A percentile compares a stretch with the other conserved stretches of the same genome.
Conservation (phyloP, 1,284 basidiomycete genomes). For the Moniliophthora roreri region DNA sequence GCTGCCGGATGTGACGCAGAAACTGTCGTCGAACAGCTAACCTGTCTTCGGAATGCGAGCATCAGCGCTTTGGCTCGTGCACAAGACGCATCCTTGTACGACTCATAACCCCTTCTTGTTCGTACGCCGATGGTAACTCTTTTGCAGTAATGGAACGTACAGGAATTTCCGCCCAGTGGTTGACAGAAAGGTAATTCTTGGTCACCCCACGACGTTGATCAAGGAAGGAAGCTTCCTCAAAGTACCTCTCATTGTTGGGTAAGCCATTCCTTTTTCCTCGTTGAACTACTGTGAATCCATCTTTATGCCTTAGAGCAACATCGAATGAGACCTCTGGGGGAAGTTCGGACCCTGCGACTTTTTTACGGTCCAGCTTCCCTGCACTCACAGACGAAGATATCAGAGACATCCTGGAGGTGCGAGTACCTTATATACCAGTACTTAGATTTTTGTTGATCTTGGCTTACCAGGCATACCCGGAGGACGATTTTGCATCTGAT, state of each 20-base stretch:
- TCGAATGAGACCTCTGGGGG: constrained; percentile 53
- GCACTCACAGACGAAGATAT: constrained; percentile 40
- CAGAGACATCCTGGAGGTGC: constrained; percentile 33
- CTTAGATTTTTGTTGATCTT: background rate
- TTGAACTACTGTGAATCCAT: background rate
- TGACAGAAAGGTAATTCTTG: constrained; percentile 47
- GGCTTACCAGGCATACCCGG: constrained; percentile 28
- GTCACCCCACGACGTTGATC: constrained; percentile 45
- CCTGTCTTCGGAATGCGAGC: constrained; percentile 46
- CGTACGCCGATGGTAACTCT: background rate
- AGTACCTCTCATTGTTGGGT: constrained; percentile 60
- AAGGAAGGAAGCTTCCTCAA: constrained; percentile 40
- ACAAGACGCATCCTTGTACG: constrained; percentile 42
- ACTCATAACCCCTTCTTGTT: background rate
- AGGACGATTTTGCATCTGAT: constrained; percentile 36
- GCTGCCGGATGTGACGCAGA: constrained; percentile 46
- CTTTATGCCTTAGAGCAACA: constrained; percentile 37
- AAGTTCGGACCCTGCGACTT: constrained; percentile 14
- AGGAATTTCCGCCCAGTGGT: constrained; percentile 40
- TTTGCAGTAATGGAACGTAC: constrained; percentile 34
- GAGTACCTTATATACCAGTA: constrained; percentile 19
- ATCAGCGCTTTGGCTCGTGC: constrained; percentile 50
- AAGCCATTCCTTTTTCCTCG: constrained; percentile 15
- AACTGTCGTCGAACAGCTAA: constrained; percentile 33
- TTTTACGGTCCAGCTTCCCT: constrained; percentile 44